A percentile compares a stretch with the other conserved stretches of the same genome.
These are phyloP conservation scores for Stephanodiscus minutulus DNA, from an alignment of 108 stramenopile species.

Conservation along the genomic window DNA sequence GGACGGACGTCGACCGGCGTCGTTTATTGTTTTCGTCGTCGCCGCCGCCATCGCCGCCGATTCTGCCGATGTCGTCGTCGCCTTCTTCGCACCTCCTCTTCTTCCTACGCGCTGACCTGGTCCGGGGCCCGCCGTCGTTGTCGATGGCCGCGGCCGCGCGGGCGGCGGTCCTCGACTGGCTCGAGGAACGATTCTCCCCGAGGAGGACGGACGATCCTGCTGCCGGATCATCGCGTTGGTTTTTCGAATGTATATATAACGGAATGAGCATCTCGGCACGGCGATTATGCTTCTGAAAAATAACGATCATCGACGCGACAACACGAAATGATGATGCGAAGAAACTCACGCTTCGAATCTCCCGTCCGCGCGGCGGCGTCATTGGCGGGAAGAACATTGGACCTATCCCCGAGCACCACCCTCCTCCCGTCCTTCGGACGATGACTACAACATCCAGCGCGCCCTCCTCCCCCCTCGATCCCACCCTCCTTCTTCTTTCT, in stretches of 20 bases:
- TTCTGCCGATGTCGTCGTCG: no score
- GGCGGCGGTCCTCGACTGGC: neutral
- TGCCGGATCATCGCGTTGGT: no score
- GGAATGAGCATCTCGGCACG: neutral
- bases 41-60: neutral
- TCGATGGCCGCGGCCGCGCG: neutral
- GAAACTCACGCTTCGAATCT: neutral
- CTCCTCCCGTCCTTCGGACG: neutral
- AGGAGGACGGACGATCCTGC: no score
- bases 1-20: neutral
- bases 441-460: neutral
- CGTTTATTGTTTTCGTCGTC: no score
- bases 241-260: neutral
- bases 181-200: neutral
- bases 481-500: no score
- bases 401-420: neutral
- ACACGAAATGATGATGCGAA: neutral
- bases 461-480: neutral
- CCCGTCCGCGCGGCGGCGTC: neutral
- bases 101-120: constrained; percentile 33
- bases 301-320: neutral
- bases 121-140: constrained; percentile 8
- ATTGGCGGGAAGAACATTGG: neutral
- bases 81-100: no score
- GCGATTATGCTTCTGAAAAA: neutral